Conservation (phyloP, 495 filamentous ascomycete species). For the Neurospora sublineolata region DNA sequence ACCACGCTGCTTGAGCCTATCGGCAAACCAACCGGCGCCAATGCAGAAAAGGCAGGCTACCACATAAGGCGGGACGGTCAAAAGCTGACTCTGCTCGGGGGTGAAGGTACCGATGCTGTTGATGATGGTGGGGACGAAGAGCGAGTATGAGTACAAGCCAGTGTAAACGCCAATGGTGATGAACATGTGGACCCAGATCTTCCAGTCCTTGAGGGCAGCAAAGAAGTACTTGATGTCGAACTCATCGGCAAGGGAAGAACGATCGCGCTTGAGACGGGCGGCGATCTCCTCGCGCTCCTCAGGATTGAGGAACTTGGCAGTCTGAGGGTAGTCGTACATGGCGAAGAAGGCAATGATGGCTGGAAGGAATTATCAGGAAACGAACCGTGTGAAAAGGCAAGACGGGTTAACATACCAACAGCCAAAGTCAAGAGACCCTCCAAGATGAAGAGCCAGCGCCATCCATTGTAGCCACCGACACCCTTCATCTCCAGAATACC, state of each 20-base stretch:
- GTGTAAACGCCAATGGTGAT: constrained; percentile 40
- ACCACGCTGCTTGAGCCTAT: constrained; percentile 37
- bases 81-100: constrained; percentile 43
- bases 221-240: constrained; percentile 65
- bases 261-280: constrained; percentile 53
- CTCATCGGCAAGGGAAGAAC: constrained; percentile 65
- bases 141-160: constrained; percentile 55
- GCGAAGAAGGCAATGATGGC: constrained; percentile 56
- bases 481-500: constrained; percentile 58
- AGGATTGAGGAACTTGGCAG: constrained; percentile 58
- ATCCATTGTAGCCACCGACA: constrained; percentile 50
- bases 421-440: constrained; percentile 61
- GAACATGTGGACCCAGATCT: constrained; percentile 51
- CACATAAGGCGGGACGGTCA: constrained; percentile 49
- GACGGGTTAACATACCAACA: constrained; percentile 34
- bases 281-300: constrained; percentile 57
- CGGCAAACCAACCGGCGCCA: constrained; percentile 40
- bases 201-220: constrained; percentile 64
- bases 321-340: constrained; percentile 69
- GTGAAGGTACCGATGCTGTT: constrained; percentile 42
- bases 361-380: neutral
- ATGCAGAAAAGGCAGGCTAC: constrained; percentile 42
- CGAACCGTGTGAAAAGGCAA: no score
- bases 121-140: constrained; percentile 59
- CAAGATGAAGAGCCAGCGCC: constrained; percentile 68